Evolutionary conservation across 495 filamentous ascomycete species (phyloP).

Genomic region (Immersiella caudata): DNA sequence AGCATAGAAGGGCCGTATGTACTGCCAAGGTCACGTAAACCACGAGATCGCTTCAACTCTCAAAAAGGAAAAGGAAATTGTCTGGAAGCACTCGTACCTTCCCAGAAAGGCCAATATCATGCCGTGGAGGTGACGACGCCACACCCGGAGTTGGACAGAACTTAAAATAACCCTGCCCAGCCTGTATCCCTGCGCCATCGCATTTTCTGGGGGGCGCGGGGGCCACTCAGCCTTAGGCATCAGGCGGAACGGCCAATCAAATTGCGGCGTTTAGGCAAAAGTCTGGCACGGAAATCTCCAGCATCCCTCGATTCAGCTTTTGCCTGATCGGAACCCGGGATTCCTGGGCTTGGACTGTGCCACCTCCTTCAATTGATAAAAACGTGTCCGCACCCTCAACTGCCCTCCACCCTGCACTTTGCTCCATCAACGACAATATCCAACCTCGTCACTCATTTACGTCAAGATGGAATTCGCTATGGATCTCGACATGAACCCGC

Average conservation of each 20-base stretch:
- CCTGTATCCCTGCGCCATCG: background rate
- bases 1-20: no score
- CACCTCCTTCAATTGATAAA: background rate
- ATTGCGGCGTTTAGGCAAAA: background rate
- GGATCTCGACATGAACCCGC: slow-evolving; percentile 10
- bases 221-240: background rate
- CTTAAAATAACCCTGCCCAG: background rate
- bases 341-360: background rate
- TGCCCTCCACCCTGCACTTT: background rate
- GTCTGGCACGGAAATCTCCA: background rate
- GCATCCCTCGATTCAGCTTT: slow-evolving; percentile 1
- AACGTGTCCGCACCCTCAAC: background rate
- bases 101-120: background rate
- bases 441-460: background rate
- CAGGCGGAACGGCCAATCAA: background rate
- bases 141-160: background rate
- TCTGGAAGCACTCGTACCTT: no score
- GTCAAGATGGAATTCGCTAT: slow-evolving; percentile 5
- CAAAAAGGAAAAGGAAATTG: no score
- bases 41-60: no score
- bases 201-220: background rate
- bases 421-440: background rate
- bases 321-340: background rate
- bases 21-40: no score
- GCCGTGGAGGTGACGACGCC: background rate